phyloP scores from a whole-genome alignment of 1,284 basidiomycete species.

The Mycosarcoma maydis region DNA sequence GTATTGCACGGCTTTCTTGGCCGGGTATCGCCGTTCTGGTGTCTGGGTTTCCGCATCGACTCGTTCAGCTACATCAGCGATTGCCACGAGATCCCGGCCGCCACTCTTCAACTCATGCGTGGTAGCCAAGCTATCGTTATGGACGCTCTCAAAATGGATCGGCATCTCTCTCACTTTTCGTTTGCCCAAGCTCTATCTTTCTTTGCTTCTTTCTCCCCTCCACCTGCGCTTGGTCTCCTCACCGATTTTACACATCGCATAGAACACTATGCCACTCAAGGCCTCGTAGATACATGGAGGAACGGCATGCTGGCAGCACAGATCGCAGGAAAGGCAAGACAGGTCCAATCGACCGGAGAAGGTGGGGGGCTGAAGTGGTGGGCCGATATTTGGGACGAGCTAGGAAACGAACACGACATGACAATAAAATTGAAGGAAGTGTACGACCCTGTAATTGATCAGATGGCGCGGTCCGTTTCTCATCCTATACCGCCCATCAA shows the following conservation, averaged over 20 bases:
- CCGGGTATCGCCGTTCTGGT: conserved; percentile 46
- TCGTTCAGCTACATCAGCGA: conserved; percentile 63
- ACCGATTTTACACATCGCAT: conserved; percentile 62
- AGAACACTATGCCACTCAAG: conserved; percentile 52
- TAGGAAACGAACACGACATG: conserved; percentile 35
- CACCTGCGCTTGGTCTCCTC: conserved; percentile 46
- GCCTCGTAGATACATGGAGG: conserved; percentile 34
- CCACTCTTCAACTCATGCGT: conserved; percentile 36
- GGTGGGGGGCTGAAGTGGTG: conserved; percentile 51
- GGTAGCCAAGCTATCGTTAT: conserved; percentile 56
- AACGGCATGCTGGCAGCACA: conserved; percentile 33
- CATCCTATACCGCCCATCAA: conserved; percentile 47
- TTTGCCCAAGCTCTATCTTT: conserved; percentile 58
- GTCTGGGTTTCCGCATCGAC: conserved; percentile 61
- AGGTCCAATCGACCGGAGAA: conserved; percentile 19
- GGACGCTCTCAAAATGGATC: conserved; percentile 59
- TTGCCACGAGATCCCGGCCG: conserved; percentile 51
- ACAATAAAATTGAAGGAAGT: conserved; percentile 15
- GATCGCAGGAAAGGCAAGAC: background rate
- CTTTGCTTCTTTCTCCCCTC: conserved; percentile 26
- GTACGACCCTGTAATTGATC: conserved; percentile 3
- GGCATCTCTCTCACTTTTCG: conserved; percentile 59
- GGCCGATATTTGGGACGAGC: conserved; percentile 52
- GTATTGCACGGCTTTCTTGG: conserved; percentile 57
- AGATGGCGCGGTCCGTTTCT: background rate